Evolutionary conservation across 148 eudicot species (phyloP).

Genomic region (Rhododendron ferrugineum): DNA sequence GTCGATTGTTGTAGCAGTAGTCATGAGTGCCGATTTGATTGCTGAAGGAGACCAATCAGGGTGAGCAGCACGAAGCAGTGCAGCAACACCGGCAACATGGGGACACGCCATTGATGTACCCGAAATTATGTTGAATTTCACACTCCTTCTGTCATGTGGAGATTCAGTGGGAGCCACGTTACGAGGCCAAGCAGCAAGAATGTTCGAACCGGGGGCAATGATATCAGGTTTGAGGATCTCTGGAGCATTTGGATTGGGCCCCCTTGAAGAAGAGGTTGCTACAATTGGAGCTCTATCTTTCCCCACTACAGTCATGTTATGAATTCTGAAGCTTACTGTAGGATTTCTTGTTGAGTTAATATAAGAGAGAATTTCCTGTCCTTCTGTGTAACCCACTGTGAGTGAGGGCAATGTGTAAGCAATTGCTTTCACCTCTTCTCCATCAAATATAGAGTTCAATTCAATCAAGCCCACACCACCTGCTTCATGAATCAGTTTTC

Average conservation of each 20-base stretch:
- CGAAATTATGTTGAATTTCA: background rate
- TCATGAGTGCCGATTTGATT: constrained; percentile 8
- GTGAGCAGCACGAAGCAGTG: constrained; percentile 12
- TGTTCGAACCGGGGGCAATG: constrained; percentile 4
- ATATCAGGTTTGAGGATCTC: background rate
- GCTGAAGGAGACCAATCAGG: constrained; percentile 10
- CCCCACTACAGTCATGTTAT: constrained; percentile 1
- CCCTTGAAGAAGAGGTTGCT: constrained; percentile 5
- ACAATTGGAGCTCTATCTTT: constrained; percentile 5
- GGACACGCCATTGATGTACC: constrained; percentile 17
- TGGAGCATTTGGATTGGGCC: background rate
- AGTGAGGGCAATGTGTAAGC: constrained; percentile 8
- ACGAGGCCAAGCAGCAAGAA: constrained; percentile 10
- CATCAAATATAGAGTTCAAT: background rate
- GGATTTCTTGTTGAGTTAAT: constrained; percentile 1
- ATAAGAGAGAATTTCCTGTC: constrained; percentile 8
- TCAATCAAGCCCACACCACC: constrained; percentile 4
- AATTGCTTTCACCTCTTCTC: background rate
- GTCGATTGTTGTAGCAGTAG: background rate
- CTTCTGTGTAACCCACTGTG: constrained; percentile 2
- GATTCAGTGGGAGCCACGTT: background rate
- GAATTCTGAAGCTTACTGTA: background rate
- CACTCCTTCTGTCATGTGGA: background rate
- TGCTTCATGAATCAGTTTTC: background rate
- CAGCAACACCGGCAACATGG: constrained; percentile 6